Base-by-base conservation (phyloP, 1,284 basidiomycete species). In the Pyrrhoderma lamaoense region DNA sequence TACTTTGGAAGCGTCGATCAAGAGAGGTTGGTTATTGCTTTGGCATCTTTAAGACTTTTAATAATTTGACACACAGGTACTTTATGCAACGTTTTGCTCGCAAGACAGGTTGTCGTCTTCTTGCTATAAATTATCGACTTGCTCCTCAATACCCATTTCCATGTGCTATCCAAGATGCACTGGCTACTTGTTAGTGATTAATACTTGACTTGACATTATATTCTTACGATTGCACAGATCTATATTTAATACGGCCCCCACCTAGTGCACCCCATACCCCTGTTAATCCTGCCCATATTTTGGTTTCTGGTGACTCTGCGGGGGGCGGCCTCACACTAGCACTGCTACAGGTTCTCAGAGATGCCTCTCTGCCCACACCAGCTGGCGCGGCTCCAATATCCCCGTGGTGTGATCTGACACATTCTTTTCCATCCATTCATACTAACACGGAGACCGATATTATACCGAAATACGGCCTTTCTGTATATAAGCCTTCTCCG, bases 71-170 rank as follows among this genome's bases (percentile, higher is more conserved):
- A 34, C 58, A 59, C 54, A 83, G 89, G 59, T 85, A 91, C 59
- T 83, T 80, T 53, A 84, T 94, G 40, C 91, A 93, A 68, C 79
- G 92, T 19, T 80, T 85, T 60, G 93, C 93, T 2, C 80, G 91
- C 19, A 95, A 95, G 68, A 91, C 91, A 62, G 88, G 85, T 55
- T 92, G 93, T 1, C 77, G 92, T 42, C 86, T 89, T 9, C 89
- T 95, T 60, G 91, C 92, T 37, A 79, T 95, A 56, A 91, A 93
- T 61, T 96, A 96, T 64, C 79, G 93, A 38, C 79, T 93, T 38
- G 83, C 93, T 9, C 93, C 93, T 0, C 93, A 96, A 67, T 96
- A 94, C 59, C 95, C 95, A 0, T 99, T 97, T 68, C 95, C 95
- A 0, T 98, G 95, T 60, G 92, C 88, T 0, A 69, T 98, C 13